Evolutionary conservation across 768 basidiomycete genomes (phyloP).

Genomic region (Lactifluus hygrophoroides): DNA sequence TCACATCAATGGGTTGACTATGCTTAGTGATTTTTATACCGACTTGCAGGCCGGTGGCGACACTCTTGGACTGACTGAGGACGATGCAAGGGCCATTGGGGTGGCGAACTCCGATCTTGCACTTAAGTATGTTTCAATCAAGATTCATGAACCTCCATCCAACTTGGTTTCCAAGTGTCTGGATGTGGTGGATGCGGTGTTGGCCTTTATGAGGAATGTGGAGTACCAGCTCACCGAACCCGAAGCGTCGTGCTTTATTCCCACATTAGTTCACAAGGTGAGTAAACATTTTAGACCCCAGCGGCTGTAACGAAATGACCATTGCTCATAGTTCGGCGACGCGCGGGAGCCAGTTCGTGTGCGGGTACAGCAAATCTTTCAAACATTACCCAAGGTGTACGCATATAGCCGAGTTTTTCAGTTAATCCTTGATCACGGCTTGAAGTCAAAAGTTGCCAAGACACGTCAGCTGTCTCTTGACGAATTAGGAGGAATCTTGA

Average conservation of each 20-base stretch:
- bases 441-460: constrained; percentile 86
- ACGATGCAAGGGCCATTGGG: constrained; percentile 52
- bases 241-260: constrained; percentile 83
- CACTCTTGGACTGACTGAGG: constrained; percentile 35
- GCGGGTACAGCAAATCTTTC: constrained; percentile 79
- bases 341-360: constrained; percentile 72
- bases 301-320: not conserved
- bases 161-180: constrained; percentile 82
- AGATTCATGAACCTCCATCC: constrained; percentile 83
- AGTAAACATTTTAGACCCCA: constrained; percentile 25
- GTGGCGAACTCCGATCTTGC: constrained; percentile 86
- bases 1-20: constrained; percentile 67
- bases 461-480: constrained; percentile 83
- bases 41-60: constrained; percentile 49
- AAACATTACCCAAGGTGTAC: constrained; percentile 80
- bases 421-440: constrained; percentile 77
- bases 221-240: constrained; percentile 76
- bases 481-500: constrained; percentile 68
- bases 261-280: constrained; percentile 86
- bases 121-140: constrained; percentile 89
- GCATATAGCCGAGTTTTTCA: constrained; percentile 90
- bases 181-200: constrained; percentile 73
- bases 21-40: constrained; percentile 68
- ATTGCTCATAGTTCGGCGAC: constrained; percentile 71
- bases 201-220: constrained; percentile 63